phyloP scores from a whole-genome alignment of 2,329 filamentous ascomycete species.

The Colletotrichum somersetense region DNA sequence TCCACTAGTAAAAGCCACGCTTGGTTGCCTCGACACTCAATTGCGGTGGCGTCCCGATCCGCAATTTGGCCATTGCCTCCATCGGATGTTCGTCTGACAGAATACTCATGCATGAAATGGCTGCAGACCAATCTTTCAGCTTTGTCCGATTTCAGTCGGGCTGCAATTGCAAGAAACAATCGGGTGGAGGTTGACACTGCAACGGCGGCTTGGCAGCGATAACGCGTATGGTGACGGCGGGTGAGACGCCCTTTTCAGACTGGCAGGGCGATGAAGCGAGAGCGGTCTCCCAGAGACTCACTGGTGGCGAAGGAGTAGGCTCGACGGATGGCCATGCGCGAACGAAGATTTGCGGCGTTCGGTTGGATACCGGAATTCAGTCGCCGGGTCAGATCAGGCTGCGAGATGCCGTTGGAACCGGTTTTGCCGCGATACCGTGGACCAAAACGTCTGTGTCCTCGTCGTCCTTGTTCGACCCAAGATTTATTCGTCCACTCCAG shows the following conservation, averaged over 20 bases:
- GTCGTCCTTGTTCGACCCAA: not conserved
- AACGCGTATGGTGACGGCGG: conserved; percentile 3
- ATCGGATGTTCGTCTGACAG: conserved; percentile 9
- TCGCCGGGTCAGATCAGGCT: not conserved
- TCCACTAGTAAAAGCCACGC: conserved; percentile 37
- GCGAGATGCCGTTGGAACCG: conserved; percentile 8
- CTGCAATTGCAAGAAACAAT: not conserved
- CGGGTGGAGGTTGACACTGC: conserved; percentile 7
- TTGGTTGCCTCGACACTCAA: conserved; percentile 31
- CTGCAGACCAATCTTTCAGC: not conserved
- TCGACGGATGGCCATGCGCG: not conserved
- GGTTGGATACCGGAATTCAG: not conserved
- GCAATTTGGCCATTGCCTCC: not conserved
- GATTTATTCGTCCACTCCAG: not conserved
- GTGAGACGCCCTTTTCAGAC: not conserved
- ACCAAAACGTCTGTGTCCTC: conserved; percentile 7
- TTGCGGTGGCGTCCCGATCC: conserved; percentile 8
- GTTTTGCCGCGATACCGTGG: not conserved
- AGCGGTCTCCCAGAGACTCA: not conserved
- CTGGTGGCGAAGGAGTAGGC: not conserved
- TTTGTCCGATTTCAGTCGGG: not conserved
- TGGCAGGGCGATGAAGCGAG: not conserved
- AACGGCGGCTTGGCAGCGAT: conserved; percentile 28
- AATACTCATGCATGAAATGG: not conserved
- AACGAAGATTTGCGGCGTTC: not conserved